Conservation (phyloP, 306 rosid species). For the Fagus sylvatica region DNA sequence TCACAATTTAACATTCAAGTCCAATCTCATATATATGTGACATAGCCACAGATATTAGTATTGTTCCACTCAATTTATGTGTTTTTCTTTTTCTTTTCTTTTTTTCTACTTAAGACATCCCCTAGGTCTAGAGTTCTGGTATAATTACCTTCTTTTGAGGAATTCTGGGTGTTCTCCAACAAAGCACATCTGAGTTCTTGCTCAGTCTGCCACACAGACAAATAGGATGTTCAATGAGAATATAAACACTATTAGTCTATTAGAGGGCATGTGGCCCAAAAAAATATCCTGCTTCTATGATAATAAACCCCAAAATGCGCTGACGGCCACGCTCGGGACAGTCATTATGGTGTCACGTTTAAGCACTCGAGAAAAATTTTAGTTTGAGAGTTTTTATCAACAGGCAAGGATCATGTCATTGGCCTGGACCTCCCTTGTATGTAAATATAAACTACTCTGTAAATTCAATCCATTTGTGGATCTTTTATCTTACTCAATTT, state of each 20-base stretch:
- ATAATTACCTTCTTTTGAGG: conserved; percentile 36
- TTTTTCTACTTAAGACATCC: not conserved
- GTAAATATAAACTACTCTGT: not conserved
- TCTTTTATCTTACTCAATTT: not conserved
- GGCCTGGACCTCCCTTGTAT: not conserved
- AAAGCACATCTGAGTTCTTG: conserved; percentile 33
- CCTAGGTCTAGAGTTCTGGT: not conserved
- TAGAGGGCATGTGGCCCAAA: not conserved
- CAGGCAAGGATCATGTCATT: not conserved
- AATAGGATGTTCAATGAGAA: not conserved
- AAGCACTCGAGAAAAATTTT: not conserved
- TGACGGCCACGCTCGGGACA: not conserved
- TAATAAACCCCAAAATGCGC: not conserved
- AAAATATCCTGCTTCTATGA: not conserved
- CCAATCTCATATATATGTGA: not conserved
- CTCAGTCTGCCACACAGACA: conserved; percentile 32
- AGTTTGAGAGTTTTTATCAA: not conserved
- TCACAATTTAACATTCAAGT: not conserved
- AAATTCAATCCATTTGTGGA: not conserved
- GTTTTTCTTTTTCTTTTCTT: not conserved
- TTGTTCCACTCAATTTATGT: not conserved
- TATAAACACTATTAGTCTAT: not conserved
- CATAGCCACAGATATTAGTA: not conserved
- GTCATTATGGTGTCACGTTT: not conserved
- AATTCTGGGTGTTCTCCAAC: conserved; percentile 39